A percentile compares a stretch with the other conserved stretches of the same genome.
Conservation (phyloP, 306 rosid genomes). For the Luffa aegyptiaca region DNA sequence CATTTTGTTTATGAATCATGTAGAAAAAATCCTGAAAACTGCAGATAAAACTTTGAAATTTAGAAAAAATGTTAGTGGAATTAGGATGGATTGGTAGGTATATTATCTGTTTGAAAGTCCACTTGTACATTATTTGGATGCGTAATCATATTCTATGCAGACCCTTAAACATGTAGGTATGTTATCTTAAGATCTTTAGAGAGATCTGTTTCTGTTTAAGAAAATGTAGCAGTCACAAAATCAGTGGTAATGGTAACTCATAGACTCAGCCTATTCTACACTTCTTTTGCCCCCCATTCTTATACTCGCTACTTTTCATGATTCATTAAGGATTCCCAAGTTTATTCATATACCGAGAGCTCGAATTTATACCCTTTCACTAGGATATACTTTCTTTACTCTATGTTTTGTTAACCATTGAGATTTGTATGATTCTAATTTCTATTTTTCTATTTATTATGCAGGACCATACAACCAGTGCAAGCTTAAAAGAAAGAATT, state of each 20-base stretch:
- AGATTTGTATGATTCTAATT: not conserved
- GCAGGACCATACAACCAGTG: not conserved
- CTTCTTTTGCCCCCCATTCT: not conserved
- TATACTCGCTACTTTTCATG: not conserved
- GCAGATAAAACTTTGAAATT: not conserved
- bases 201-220: not conserved
- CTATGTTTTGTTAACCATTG: not conserved
- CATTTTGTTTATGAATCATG: not conserved
- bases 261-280: not conserved
- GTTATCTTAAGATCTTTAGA: not conserved
- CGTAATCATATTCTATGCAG: not conserved
- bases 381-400: not conserved
- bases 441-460: not conserved
- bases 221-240: not conserved
- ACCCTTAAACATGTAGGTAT: conserved; percentile 1
- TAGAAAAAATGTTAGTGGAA: conserved; percentile 32
- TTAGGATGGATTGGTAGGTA: not conserved
- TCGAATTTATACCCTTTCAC: not conserved
- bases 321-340: not conserved
- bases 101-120: not conserved
- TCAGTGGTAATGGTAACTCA: not conserved
- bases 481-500: not conserved
- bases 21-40: not conserved
- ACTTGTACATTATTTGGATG: conserved; percentile 2
- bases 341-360: not conserved